phyloP scores from a whole-genome alignment of 208 protist species.

The Leishmania braziliensis region DNA sequence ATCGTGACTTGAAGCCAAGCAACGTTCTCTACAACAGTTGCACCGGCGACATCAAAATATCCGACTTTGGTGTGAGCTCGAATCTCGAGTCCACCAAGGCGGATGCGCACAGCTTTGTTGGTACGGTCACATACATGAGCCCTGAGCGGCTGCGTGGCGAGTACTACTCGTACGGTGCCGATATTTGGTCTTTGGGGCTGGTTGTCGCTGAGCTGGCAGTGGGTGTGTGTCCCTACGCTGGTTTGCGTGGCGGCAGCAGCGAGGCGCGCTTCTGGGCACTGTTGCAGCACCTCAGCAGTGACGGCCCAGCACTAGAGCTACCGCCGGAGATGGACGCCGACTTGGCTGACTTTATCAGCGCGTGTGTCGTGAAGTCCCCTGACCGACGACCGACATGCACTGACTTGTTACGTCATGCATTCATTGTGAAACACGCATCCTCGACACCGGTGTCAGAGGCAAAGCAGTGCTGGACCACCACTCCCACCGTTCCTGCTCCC shows the following conservation, averaged over 20 bases:
- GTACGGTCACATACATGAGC: constrained; percentile 95
- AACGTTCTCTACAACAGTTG: constrained; percentile 95
- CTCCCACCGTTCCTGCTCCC: not conserved
- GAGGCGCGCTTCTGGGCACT: constrained; percentile 89
- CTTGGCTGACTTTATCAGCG: constrained; percentile 70
- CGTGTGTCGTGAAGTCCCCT: constrained; percentile 65
- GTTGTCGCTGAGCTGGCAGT: constrained; percentile 89
- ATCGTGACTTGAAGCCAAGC: constrained; percentile 97
- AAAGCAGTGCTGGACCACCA: not conserved
- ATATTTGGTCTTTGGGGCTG: constrained; percentile 94
- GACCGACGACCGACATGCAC: constrained; percentile 63
- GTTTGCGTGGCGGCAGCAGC: constrained; percentile 49
- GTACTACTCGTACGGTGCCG: constrained; percentile 88
- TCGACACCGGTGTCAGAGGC: not conserved
- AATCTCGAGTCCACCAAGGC: constrained; percentile 86
- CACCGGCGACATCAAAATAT: constrained; percentile 87
- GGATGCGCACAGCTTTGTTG: constrained; percentile 90
- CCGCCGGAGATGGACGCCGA: constrained; percentile 52
- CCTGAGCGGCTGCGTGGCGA: constrained; percentile 91
- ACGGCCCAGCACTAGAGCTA: constrained; percentile 60
- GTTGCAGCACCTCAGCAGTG: constrained; percentile 76
- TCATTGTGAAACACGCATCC: constrained; percentile 43
- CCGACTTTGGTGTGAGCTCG: constrained; percentile 95
- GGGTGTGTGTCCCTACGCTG: constrained; percentile 81
- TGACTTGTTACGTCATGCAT: constrained; percentile 75